Evolutionary conservation across 208 protist genomes (phyloP).

Genomic region (Trypanosoma brucei): DNA sequence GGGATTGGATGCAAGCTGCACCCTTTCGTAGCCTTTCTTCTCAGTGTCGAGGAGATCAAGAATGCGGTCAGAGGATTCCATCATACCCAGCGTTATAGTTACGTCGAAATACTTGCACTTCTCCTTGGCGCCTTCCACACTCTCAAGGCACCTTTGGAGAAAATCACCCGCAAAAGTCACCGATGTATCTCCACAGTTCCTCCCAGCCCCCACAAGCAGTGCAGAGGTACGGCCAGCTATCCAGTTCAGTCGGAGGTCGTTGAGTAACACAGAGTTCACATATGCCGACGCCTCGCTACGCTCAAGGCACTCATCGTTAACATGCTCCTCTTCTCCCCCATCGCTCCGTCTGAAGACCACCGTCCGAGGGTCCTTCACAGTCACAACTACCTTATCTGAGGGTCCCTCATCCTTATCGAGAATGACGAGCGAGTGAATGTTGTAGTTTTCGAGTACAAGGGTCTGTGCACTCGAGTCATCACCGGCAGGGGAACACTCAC

Average conservation of each 20-base stretch:
- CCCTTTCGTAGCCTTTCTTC: constrained; percentile 46
- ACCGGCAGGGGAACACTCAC: too few relatives aligned
- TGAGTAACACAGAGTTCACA: constrained; percentile 34
- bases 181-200: constrained; percentile 24
- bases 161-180: constrained; percentile 41
- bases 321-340: constrained; percentile 29
- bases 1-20: constrained; percentile 52
- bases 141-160: constrained; percentile 40
- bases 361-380: constrained; percentile 35
- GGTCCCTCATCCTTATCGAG: constrained; percentile 34
- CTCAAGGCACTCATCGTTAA: constrained; percentile 49
- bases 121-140: constrained; percentile 30
- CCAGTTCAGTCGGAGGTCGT: constrained; percentile 49
- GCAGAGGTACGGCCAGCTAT: constrained; percentile 57
- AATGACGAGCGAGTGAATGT: constrained; percentile 69
- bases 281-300: constrained; percentile 29
- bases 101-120: constrained; percentile 38
- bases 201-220: constrained; percentile 40
- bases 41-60: constrained; percentile 39
- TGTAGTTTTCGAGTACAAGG: constrained; percentile 64
- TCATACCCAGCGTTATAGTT: constrained; percentile 43
- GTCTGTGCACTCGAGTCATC: constrained; percentile 25
- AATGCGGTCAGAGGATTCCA: constrained; percentile 42
- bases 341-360: constrained; percentile 15
- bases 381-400: constrained; percentile 10